Base-by-base conservation (phyloP, 2,329 filamentous ascomycete genomes). In the Colletotrichum sp. region DNA sequence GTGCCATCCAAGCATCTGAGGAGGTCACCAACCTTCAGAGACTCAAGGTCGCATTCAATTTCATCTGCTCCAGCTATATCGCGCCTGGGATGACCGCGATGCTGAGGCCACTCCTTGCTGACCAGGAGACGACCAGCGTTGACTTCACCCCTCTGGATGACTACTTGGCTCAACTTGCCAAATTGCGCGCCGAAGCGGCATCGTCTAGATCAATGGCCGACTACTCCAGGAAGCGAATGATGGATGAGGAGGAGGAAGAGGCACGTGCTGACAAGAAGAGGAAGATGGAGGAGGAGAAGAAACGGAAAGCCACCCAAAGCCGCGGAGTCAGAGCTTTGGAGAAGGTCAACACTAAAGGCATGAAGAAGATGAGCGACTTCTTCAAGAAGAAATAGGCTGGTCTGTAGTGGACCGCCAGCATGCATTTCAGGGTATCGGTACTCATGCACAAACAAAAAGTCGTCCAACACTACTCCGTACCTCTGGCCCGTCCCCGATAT, bases 301-400 rank as follows among this genome's bases (percentile, higher is more conserved):
- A 93, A 86, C 93, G 92, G 84, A 96, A 98, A 86, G 92, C 91
- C 4, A 88, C 88, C 28, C 91, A 95, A 85, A 97, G 94, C 77
- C 89, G 92, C 32, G 96, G 92, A 1, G 92, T 98, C 2, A 93
- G 93, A 82, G 91, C 96, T 64, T 84, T 99, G 81, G 94, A 94
- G 83, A 99, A 99, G 87, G 96, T 96, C 64, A 95, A 99, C 85
- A 96, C 94, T 0, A 92, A 87, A 26, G 97, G 97, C 2, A 99
- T 99, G 97, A 97, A 95, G 90, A 99, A 99, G 88, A 91, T 99
- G 91, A 98, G 95, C 82, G 91, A 93, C 77, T 99, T 99, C 86
- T 99, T 99, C 84, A 92, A 92, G 76, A 98, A 96, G 86, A 91
- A 90, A 78, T 82, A 77, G 79, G 26, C 57, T 60, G 77, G 65